Evolutionary conservation across 2,329 filamentous ascomycete species (phyloP).

Genomic region (Helicocarpus griseus): DNA sequence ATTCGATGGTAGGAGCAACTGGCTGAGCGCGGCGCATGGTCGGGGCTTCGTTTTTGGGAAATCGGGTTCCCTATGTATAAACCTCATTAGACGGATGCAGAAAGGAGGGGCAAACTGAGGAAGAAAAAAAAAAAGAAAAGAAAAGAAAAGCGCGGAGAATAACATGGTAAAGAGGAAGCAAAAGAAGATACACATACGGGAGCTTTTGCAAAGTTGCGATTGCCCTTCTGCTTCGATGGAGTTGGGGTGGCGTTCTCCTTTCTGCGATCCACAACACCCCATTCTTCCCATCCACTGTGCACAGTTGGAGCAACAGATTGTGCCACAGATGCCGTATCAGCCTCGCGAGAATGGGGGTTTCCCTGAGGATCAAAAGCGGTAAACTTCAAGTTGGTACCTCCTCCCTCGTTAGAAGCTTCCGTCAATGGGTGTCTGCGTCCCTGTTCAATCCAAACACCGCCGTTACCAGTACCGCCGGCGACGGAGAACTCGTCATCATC

Average conservation of each 20-base stretch:
- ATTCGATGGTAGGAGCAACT: conserved; percentile 8
- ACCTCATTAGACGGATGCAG: conserved; percentile 7
- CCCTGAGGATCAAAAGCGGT: conserved; percentile 17
- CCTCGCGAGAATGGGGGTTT: conserved; percentile 10
- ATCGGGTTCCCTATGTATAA: conserved; percentile 13
- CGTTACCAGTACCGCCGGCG: conserved; percentile 2
- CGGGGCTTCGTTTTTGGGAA: conserved; percentile 14
- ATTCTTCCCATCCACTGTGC: conserved; percentile 13
- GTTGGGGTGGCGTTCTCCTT: background rate
- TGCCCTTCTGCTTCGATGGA: background rate
- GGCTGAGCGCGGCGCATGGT: conserved; percentile 15
- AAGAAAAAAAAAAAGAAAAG: background rate
- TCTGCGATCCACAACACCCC: conserved; percentile 6
- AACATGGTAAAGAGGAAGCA: too few relatives aligned
- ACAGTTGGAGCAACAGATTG: conserved; percentile 8
- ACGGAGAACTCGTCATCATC: conserved; percentile 14
- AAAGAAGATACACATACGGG: too few relatives aligned
- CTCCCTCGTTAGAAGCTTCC: conserved; percentile 3
- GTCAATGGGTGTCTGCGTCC: background rate
- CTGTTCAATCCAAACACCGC: conserved; percentile 14
- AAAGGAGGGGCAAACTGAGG: background rate
- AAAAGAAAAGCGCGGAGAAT: conserved; percentile 1
- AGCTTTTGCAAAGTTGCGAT: background rate
- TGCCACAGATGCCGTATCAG: conserved; percentile 4
- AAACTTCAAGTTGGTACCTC: conserved; percentile 8